Conservation (phyloP, 495 filamentous ascomycete species). For the Hypoxylon crocopeplum region DNA sequence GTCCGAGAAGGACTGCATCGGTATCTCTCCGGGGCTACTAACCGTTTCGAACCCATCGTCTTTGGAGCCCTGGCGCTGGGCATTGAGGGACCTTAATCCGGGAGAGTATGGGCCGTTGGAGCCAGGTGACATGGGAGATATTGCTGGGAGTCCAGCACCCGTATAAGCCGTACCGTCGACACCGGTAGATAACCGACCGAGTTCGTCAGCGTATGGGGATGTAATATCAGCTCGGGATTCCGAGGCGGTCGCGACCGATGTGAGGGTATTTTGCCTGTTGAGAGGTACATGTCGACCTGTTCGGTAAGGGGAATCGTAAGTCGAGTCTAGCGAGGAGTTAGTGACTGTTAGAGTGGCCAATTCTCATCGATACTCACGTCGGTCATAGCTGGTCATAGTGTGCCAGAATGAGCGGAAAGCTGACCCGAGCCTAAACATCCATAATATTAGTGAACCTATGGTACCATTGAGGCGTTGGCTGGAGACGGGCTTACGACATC, state of each 20-base stretch:
- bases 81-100: conserved; percentile 78
- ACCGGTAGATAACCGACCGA: conserved; percentile 60
- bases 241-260: conserved; percentile 78
- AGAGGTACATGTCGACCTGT: conserved; percentile 82
- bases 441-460: conserved; percentile 1
- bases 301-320: conserved; percentile 85
- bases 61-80: conserved; percentile 63
- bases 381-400: conserved; percentile 81
- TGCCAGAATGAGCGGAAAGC: conserved; percentile 90
- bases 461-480: not conserved
- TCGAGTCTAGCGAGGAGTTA: conserved; percentile 69
- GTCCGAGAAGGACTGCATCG: conserved; percentile 94
- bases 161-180: conserved; percentile 55
- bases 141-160: conserved; percentile 53
- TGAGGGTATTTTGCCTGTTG: conserved; percentile 71
- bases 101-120: conserved; percentile 82
- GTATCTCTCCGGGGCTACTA: conserved; percentile 79
- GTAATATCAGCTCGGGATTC: conserved; percentile 78
- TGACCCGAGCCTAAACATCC: conserved; percentile 50
- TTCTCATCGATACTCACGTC: conserved; percentile 52
- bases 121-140: conserved; percentile 67
- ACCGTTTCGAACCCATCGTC: conserved; percentile 69
- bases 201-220: conserved; percentile 76
- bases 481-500: conserved; percentile 36
- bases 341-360: not conserved